Percentiles rank a stretch among this genome's conserved stretches.
Evolutionary conservation across 1,284 basidiomycete species (phyloP).

Genomic region (Malassezia nana): DNA sequence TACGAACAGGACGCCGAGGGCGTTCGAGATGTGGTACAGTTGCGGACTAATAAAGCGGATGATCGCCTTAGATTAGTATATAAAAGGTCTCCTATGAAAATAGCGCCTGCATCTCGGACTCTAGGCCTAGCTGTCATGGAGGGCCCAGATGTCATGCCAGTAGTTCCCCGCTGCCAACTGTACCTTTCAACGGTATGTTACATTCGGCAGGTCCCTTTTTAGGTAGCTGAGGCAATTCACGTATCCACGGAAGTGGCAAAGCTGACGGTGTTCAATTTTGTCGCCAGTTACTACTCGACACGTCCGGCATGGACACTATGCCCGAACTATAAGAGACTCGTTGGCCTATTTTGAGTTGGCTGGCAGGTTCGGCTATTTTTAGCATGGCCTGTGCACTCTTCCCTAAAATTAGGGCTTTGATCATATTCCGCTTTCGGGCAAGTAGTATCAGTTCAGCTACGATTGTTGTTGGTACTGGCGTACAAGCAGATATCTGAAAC

Average conservation of each 20-base stretch:
- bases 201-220: constrained; percentile 52
- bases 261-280: constrained; percentile 61
- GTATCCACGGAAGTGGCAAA: constrained; percentile 58
- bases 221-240: constrained; percentile 55
- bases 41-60: too few species aligned
- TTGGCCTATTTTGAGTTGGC: constrained; percentile 59
- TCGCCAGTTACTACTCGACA: constrained; percentile 55
- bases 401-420: constrained; percentile 56
- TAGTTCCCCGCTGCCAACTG: constrained; percentile 59
- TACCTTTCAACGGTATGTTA: too few species aligned
- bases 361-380: constrained; percentile 58
- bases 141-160: too few species aligned
- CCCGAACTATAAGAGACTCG: constrained; percentile 56
- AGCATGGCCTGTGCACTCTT: constrained; percentile 62
- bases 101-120: too few species aligned
- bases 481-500: constrained; percentile 61
- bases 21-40: too few species aligned
- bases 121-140: too few species aligned
- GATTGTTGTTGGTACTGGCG: constrained; percentile 52
- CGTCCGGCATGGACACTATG: constrained; percentile 55
- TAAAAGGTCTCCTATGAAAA: too few species aligned
- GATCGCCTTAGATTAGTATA: too few species aligned
- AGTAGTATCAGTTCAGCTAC: constrained; percentile 56
- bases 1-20: too few species aligned
- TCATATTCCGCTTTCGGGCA: constrained; percentile 62